phyloP scores from a whole-genome alignment of 306 rosid species.

The Astragalus glycyphyllos region DNA sequence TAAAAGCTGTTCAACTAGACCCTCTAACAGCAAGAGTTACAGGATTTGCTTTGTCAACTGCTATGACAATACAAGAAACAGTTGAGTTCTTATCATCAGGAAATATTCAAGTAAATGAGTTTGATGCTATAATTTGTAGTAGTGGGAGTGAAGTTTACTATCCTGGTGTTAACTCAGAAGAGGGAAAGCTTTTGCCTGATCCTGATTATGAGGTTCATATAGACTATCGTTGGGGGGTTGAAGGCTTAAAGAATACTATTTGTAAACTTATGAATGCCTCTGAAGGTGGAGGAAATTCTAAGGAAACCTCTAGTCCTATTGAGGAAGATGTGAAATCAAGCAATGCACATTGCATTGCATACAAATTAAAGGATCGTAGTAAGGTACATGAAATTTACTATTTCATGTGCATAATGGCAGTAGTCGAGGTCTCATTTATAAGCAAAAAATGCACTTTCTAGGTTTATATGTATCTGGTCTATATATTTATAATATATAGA shows the following conservation, averaged over 20 bases:
- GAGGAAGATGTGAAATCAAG: constrained; percentile 46
- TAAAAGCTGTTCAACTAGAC: constrained; percentile 45
- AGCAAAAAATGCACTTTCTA: no score
- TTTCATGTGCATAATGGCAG: not conserved
- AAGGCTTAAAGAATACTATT: constrained; percentile 47
- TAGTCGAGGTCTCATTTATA: no score
- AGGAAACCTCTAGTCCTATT: constrained; percentile 38
- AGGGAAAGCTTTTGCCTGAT: constrained; percentile 47
- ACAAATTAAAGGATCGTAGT: constrained; percentile 42
- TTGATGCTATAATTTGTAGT: constrained; percentile 48
- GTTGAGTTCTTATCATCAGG: constrained; percentile 36
- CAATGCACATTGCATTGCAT: constrained; percentile 48
- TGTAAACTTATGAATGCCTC: constrained; percentile 39
- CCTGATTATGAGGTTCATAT: constrained; percentile 44
- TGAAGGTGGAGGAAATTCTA: constrained; percentile 23
- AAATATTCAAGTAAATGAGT: constrained; percentile 39
- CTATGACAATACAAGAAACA: constrained; percentile 44
- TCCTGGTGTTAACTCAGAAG: constrained; percentile 40
- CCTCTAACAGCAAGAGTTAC: constrained; percentile 46
- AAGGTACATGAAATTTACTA: constrained; percentile 39
- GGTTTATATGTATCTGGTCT: no score
- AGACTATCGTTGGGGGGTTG: constrained; percentile 48
- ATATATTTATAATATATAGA: no score
- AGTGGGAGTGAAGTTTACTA: constrained; percentile 53
- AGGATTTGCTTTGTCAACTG: constrained; percentile 45